Evolutionary conservation across 345 rosid genomes (phyloP), one percentile per base, ranked within the genome.

Genomic region (Pseudoturritis turrita): DNA sequence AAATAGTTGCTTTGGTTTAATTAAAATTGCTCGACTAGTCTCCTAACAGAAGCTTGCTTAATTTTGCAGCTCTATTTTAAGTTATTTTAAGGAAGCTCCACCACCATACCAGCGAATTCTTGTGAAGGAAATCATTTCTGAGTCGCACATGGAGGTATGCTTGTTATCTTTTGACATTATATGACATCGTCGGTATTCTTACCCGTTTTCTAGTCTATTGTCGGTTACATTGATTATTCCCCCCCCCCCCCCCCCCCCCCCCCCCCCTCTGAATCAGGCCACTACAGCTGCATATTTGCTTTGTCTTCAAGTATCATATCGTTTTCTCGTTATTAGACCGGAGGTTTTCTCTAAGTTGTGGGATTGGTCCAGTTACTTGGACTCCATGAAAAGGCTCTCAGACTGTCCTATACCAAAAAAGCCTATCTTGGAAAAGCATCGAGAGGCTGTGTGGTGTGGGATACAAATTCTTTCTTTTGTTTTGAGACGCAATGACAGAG

Each of bases 311-410:
- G 82, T 78, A 71, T 88, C 96, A 54, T 91, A 85, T 58, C 91
- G 96, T 55, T 70, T 95, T 72, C 82, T 95, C 43, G 46, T 81
- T 47, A 53, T 72, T 50, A 86, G 81, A 59, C 85, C 89, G 23
- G 84, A 89, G 59, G 73, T 78, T 57, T 82, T 94, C 77, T 83
- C 89, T 57, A 84, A 83, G 75, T 81, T 73, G 65, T 95, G 99
- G 99, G 89, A 94, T 80, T 91, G 99, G 96, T 91, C 96, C 37
- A 82, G 84, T 77, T 86, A 91, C 78, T 59, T 89, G 81, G 96
- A 88, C 43, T 71, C 87, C 53, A 78, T 88, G 65, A 62, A 71
- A 75, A 69, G 77, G 66, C 62, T 72, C 11, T 45, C 55, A 61
- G 64, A 71, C 52, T 53, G 74, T 41, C 55, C 66, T 44, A 49